Evolutionary conservation across 139 green algal genomes (phyloP), one percentile per base, ranked within the genome.

Genomic region (Tetradesmus lagerheimii): DNA sequence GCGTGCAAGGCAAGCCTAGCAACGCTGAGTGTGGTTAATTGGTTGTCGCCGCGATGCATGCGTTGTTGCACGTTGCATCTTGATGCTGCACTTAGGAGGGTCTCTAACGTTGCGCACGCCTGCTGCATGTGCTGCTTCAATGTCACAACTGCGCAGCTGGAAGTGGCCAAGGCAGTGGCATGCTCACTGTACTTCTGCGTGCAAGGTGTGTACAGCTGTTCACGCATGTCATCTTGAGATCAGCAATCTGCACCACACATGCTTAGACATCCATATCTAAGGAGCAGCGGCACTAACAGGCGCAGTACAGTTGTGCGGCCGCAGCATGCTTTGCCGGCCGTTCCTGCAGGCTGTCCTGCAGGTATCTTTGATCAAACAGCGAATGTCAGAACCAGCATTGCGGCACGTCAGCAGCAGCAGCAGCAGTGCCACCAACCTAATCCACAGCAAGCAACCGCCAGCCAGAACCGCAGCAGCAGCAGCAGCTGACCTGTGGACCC

Each of bases 81-180:
- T 53, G 25, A 78, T 87, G 53, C 57, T 79, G 82, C 82, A 87
- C 41, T 87, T 57, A 87, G 82, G 82, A 87, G 82, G 53, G 82
- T 87, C 1, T 38, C 82, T 87, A 78, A 77, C 82, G 20, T 87
- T 87, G 82, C 82, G n/a, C 71, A 79, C 71, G 12, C 71, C 71
- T 41, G n/a, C 37, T 78, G 57, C 82, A 87, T 53, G 31, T 38
- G 35, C 64, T 50, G 82, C 79, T 53, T 37, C 27, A 34, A 38
- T 35, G 62, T 87, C 47, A 62, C 41, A 37, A 16, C 57, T 87
- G n/a, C 45, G 76, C 76, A 90, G 86, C 57, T 86, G 76, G 86
- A 90, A 86, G 86, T 85, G 76, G 76, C 50, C 86, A 27, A 85
- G 53, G 76, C 86, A 90, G 47, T 90, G 35, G 35, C 77, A 86